Evolutionary conservation across 495 filamentous ascomycete species (phyloP).

Genomic region (Monascus purpureus): DNA sequence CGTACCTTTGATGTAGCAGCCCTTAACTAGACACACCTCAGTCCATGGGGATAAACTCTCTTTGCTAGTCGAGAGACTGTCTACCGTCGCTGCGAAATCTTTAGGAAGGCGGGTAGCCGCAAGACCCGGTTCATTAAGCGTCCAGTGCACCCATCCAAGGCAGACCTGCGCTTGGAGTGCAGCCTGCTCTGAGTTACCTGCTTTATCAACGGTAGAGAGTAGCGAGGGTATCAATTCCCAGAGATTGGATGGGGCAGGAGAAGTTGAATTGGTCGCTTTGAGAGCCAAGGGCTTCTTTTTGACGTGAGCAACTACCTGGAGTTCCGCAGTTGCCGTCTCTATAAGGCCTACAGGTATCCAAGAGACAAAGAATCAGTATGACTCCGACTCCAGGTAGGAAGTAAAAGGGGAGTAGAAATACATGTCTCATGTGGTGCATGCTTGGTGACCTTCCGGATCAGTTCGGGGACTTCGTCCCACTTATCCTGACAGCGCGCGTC

Average conservation of each 20-base stretch:
- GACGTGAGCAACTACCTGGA: slow-evolving; percentile 42
- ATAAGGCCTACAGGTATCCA: slow-evolving; percentile 49
- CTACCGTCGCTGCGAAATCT: slow-evolving; percentile 37
- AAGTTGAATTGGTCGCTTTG: slow-evolving; percentile 21
- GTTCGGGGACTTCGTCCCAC: slow-evolving; percentile 83
- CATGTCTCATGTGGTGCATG: slow-evolving; percentile 80
- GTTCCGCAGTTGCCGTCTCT: slow-evolving; percentile 60
- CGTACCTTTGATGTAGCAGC: slow-evolving; percentile 56
- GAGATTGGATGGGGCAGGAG: slow-evolving; percentile 33
- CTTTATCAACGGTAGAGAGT: slow-evolving; percentile 51
- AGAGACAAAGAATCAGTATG: background rate
- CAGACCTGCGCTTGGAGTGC: slow-evolving; percentile 68
- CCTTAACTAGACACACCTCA: slow-evolving; percentile 64
- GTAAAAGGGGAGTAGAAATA: slow-evolving; percentile 24
- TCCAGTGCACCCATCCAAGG: slow-evolving; percentile 71
- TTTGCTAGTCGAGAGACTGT: slow-evolving; percentile 30
- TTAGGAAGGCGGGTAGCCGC: slow-evolving; percentile 50
- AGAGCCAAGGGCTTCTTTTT: slow-evolving; percentile 21
- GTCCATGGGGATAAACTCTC: slow-evolving; percentile 53
- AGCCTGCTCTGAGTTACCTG: slow-evolving; percentile 46
- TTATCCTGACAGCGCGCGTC: slow-evolving; percentile 72
- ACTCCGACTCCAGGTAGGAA: background rate
- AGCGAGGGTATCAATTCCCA: slow-evolving; percentile 46
- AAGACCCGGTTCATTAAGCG: slow-evolving; percentile 47
- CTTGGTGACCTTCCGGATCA: slow-evolving; percentile 82